Conservation (phyloP, 2,329 filamentous ascomycete genomes). For the Raffaelea albimanens region DNA sequence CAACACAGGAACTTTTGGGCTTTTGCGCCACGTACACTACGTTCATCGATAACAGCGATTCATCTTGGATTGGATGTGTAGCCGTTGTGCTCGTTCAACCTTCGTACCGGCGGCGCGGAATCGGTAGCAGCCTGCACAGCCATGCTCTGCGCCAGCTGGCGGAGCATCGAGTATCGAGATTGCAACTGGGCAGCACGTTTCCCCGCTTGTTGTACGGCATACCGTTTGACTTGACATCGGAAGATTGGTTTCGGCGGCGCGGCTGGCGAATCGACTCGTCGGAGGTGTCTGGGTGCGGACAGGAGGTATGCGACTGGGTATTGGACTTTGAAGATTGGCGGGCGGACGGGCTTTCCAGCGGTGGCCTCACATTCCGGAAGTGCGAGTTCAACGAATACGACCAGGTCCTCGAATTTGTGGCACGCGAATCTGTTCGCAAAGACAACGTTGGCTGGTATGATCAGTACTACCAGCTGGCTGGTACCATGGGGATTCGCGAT, state of each 20-base stretch:
- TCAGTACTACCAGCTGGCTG: constrained; percentile 43
- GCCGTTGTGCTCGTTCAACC: constrained; percentile 43
- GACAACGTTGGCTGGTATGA: constrained; percentile 49
- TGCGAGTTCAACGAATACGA: constrained; percentile 37
- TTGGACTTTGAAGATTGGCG: constrained; percentile 42
- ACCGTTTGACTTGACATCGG: constrained; percentile 29
- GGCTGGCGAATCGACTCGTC: constrained; percentile 40
- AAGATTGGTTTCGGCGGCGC: constrained; percentile 44
- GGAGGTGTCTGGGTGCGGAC: constrained; percentile 34
- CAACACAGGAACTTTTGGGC: constrained; percentile 34
- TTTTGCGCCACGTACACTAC: constrained; percentile 54
- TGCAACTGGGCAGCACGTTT: constrained; percentile 50
- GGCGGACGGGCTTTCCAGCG: constrained; percentile 26
- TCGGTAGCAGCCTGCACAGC: constrained; percentile 43
- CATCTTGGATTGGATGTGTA: constrained; percentile 45
- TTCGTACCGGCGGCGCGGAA: constrained; percentile 35
- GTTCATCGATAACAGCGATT: constrained; percentile 41
- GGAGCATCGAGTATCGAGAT: constrained; percentile 38
- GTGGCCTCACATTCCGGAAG: constrained; percentile 32
- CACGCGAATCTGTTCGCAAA: constrained; percentile 34
- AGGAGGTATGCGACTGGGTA: constrained; percentile 43
- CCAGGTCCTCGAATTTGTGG: constrained; percentile 39
- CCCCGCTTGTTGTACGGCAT: constrained; percentile 48
- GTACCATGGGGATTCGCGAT: constrained; percentile 38
- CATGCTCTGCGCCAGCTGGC: constrained; percentile 39